phyloP scores from a whole-genome alignment of 2,329 filamentous ascomycete genomes.

The Harringtonia aguacate region DNA sequence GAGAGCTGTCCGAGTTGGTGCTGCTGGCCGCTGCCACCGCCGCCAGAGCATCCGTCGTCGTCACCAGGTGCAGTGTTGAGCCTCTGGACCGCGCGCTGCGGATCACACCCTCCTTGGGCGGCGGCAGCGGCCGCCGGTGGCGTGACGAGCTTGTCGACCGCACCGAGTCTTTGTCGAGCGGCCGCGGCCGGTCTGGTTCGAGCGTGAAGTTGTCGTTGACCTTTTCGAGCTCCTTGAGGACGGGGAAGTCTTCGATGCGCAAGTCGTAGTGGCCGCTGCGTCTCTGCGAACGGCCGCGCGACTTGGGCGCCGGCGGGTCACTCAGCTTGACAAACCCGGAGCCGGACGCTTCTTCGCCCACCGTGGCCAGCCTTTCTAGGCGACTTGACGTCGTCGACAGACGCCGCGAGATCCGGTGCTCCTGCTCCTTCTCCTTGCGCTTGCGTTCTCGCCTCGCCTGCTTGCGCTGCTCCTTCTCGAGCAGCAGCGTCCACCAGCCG shows the following conservation, averaged over 20 bases:
- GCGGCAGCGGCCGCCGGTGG: conserved; percentile 64
- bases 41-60: conserved; percentile 43
- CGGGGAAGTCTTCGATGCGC: conserved; percentile 62
- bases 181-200: conserved; percentile 48
- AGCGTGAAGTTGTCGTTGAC: conserved; percentile 27
- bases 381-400: conserved; percentile 85
- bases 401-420: conserved; percentile 67
- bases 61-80: conserved; percentile 79
- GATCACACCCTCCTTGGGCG: conserved; percentile 70
- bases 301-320: conserved; percentile 45
- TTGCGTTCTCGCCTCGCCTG: conserved; percentile 69
- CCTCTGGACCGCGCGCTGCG: conserved; percentile 63
- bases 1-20: conserved; percentile 17
- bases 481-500: conserved; percentile 90
- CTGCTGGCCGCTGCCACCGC: conserved; percentile 17
- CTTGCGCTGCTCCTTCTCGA: conserved; percentile 92
- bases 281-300: conserved; percentile 67
- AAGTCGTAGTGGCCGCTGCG: conserved; percentile 59
- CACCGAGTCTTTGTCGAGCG: conserved; percentile 68
- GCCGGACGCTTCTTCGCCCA: conserved; percentile 62
- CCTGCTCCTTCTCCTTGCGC: conserved; percentile 71
- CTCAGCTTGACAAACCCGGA: conserved; percentile 28
- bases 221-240: conserved; percentile 53
- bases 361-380: conserved; percentile 69
- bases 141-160: conserved; percentile 69